phyloP scores from a whole-genome alignment of 2,329 filamentous ascomycete species.

The Elsinoe perseae region DNA sequence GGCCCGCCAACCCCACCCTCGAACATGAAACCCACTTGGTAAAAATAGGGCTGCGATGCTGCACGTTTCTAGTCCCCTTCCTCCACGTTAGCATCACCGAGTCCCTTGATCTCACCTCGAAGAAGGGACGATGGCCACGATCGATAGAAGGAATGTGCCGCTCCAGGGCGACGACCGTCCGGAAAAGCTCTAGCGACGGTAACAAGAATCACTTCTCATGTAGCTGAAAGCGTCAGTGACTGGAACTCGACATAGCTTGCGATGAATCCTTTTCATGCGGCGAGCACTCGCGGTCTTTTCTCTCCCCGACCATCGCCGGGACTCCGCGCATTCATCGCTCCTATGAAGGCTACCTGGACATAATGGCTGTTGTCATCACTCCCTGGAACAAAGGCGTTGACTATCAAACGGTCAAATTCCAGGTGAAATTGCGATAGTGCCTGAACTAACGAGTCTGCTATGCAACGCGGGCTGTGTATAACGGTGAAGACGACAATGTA shows the following conservation, averaged over 20 bases:
- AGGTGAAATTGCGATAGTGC: background rate
- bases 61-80: background rate
- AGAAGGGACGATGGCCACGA: too few species aligned
- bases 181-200: too few species aligned
- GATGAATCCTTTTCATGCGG: too few species aligned
- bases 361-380: conserved; percentile 1
- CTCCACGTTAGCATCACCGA: background rate
- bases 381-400: background rate
- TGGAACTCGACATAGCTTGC: too few species aligned
- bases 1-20: background rate
- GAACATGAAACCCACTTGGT: background rate
- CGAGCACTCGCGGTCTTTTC: too few species aligned
- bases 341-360: background rate
- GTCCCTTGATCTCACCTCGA: background rate
- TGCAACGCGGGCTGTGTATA: background rate
- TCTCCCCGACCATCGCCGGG: too few species aligned
- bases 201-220: too few species aligned
- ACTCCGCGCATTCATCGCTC: too few species aligned
- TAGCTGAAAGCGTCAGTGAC: too few species aligned
- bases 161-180: background rate
- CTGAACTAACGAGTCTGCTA: background rate
- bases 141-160: background rate
- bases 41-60: background rate
- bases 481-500: background rate
- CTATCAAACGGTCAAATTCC: conserved; percentile 5